Evolutionary conservation across 2,329 filamentous ascomycete species (phyloP).

Genomic region (Coniochaeta hoffmannii): DNA sequence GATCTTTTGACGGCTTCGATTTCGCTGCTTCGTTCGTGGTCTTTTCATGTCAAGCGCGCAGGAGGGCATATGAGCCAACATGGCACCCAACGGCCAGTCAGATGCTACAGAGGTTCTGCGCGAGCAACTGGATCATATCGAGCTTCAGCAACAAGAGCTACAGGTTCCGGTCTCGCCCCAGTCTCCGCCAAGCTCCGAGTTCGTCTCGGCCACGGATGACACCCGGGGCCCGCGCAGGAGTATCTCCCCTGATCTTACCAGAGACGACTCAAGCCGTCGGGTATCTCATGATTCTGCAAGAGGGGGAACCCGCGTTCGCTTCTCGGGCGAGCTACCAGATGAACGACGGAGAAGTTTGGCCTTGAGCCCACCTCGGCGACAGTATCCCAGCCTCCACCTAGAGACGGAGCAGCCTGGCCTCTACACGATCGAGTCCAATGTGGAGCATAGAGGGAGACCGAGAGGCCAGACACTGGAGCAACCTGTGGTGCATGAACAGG

Average conservation of each 20-base stretch:
- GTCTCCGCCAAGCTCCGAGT: neutral
- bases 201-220: constrained; percentile 3
- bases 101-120: constrained; percentile 12
- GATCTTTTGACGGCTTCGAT: neutral
- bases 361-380: constrained; percentile 3
- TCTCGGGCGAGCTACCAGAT: constrained; percentile 16
- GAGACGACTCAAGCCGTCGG: constrained; percentile 1
- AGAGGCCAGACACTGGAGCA: neutral
- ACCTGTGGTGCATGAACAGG: neutral
- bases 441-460: constrained; percentile 10
- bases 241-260: constrained; percentile 7
- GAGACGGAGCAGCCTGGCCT: constrained; percentile 13
- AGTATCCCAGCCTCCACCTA: constrained; percentile 9
- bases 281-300: neutral
- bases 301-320: constrained; percentile 13
- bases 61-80: neutral
- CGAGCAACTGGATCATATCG: constrained; percentile 18
- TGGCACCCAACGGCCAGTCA: neutral
- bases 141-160: constrained; percentile 11
- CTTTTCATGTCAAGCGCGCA: neutral
- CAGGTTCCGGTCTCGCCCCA: constrained; percentile 3
- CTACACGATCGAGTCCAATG: constrained; percentile 23
- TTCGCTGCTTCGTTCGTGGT: neutral
- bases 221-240: neutral
- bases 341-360: constrained; percentile 1